phyloP scores from a whole-genome alignment of 225 moss, liverwort and hornwort species.

The Bryoerythrophyllum caledonicum region DNA sequence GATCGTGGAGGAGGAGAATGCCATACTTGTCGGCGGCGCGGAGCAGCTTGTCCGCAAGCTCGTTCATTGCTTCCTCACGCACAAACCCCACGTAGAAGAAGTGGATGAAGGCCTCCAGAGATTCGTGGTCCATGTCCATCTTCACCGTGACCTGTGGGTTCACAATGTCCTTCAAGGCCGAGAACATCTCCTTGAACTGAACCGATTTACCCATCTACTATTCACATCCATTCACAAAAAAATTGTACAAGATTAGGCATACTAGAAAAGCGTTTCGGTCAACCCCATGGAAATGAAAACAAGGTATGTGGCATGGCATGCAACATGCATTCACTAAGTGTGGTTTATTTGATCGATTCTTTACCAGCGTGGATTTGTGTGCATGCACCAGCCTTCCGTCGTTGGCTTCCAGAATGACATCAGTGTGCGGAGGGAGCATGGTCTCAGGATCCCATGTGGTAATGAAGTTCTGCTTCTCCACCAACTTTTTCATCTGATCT shows the following conservation, averaged over 20 bases:
- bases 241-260: not conserved
- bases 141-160: slow-evolving; percentile 40
- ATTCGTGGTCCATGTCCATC: slow-evolving; percentile 50
- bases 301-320: no score
- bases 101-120: slow-evolving; percentile 49
- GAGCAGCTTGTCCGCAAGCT: slow-evolving; percentile 37
- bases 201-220: slow-evolving; percentile 54
- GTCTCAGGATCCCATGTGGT: slow-evolving; percentile 56
- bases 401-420: slow-evolving; percentile 51
- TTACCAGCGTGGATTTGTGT: slow-evolving; percentile 51
- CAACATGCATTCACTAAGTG: no score
- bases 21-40: slow-evolving; percentile 47
- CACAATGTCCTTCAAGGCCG: slow-evolving; percentile 32
- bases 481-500: slow-evolving; percentile 50
- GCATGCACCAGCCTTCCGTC: slow-evolving; percentile 55
- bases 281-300: no score
- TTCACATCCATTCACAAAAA: not conserved
- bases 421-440: slow-evolving; percentile 54
- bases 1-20: slow-evolving; percentile 27
- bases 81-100: slow-evolving; percentile 44
- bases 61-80: slow-evolving; percentile 33
- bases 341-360: not conserved
- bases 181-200: slow-evolving; percentile 48
- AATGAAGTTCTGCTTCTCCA: slow-evolving; percentile 49
- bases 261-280: no score